Conservation (phyloP, 306 rosid species). For the Ammopiptanthus mongolicus region DNA sequence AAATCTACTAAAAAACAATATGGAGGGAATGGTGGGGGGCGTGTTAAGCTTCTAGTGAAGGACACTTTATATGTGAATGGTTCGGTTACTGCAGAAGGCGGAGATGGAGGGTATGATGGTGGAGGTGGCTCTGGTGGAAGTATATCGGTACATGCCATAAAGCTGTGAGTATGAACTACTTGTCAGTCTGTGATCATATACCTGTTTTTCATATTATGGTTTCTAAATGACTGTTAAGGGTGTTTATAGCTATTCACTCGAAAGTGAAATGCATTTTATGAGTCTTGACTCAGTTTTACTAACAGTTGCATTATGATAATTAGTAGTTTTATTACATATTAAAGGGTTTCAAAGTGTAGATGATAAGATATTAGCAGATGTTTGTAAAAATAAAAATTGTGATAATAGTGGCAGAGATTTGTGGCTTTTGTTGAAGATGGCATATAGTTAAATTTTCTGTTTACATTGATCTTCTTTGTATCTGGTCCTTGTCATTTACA, state of each 20-base stretch:
- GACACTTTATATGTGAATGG: conserved; percentile 74
- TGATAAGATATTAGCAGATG: neutral
- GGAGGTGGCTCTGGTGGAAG: conserved; percentile 99
- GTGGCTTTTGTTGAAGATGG: conserved; percentile 18
- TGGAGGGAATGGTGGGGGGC: conserved; percentile 98
- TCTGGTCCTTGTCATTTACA: conserved; percentile 10
- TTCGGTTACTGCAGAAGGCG: conserved; percentile 80
- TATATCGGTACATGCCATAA: conserved; percentile 62
- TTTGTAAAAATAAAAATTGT: neutral
- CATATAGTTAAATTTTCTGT: neutral
- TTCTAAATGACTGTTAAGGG: conserved; percentile 13
- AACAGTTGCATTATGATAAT: neutral
- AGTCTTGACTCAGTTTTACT: conserved; percentile 15
- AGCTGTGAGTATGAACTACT: conserved; percentile 69
- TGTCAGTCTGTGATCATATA: conserved; percentile 15
- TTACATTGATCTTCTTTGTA: conserved; percentile 13
- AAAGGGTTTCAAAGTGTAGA: conserved; percentile 5
- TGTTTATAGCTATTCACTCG: neutral
- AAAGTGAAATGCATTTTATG: conserved; percentile 14
- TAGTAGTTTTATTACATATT: neutral
- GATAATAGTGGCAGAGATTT: neutral
- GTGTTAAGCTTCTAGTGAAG: conserved; percentile 65
- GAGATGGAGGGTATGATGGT: conserved; percentile 70
- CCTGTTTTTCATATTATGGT: conserved; percentile 8
- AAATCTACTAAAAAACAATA: conserved; percentile 41